phyloP scores from a whole-genome alignment of 176 grass and related monocot species.

The Rhynchospora breviuscula region DNA sequence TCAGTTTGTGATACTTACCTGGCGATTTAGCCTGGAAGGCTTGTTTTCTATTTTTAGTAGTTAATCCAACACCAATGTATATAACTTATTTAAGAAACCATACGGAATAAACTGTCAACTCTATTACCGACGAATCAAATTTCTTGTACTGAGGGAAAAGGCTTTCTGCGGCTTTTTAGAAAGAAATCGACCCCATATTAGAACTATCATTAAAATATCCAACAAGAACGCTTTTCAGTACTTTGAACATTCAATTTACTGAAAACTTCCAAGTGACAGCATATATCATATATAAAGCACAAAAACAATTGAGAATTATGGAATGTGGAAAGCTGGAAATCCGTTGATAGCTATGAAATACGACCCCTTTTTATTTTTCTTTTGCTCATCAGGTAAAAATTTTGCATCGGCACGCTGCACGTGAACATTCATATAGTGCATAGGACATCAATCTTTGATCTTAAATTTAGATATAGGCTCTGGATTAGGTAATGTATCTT shows the following conservation, averaged over 20 bases:
- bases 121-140: neutral
- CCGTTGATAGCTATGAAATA: too few species aligned
- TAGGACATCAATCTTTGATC: neutral
- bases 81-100: neutral
- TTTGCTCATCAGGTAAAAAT: neutral
- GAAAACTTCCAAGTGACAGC: neutral
- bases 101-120: conserved; percentile 2
- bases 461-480: neutral
- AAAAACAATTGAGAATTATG: neutral
- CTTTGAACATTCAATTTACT: neutral
- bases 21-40: neutral
- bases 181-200: neutral
- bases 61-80: neutral
- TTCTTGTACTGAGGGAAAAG: neutral
- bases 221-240: neutral
- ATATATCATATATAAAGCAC: neutral
- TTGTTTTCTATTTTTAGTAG: conserved; percentile 5
- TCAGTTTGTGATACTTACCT: neutral
- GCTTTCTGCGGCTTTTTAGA: neutral
- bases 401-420: neutral
- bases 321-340: neutral
- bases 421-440: neutral
- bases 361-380: neutral
- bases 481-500: neutral
- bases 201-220: too few species aligned